These are phyloP conservation scores for Fusarium brachygibbosum DNA, from an alignment of 2,329 filamentous ascomycete genomes.

Conservation along the genomic window DNA sequence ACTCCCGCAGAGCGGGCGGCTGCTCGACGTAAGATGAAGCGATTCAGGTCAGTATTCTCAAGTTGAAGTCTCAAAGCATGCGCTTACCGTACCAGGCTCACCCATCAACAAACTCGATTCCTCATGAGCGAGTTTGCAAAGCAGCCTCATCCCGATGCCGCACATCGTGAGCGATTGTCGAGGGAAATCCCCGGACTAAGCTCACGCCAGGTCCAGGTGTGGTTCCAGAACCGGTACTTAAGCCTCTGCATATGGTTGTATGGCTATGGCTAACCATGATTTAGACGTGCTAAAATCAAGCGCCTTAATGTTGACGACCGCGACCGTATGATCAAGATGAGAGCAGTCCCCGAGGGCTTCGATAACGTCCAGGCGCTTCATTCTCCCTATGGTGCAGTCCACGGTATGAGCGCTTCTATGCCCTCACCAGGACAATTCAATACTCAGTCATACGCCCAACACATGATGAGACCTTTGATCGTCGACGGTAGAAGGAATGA, in stretches of 20 bases:
- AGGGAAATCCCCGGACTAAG: slow-evolving; percentile 92
- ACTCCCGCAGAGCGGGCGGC: slow-evolving; percentile 70
- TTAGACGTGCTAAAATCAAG: slow-evolving; percentile 78
- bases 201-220: slow-evolving; percentile 94
- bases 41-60: slow-evolving; percentile 74
- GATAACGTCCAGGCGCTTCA: slow-evolving; percentile 78
- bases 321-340: slow-evolving; percentile 79
- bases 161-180: slow-evolving; percentile 87
- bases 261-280: slow-evolving; percentile 27
- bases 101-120: slow-evolving; percentile 96
- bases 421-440: slow-evolving; percentile 64
- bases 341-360: slow-evolving; percentile 77
- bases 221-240: slow-evolving; percentile 94
- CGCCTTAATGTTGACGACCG: slow-evolving; percentile 77
- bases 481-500: slow-evolving; percentile 76
- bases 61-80: not conserved
- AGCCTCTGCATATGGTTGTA: not conserved
- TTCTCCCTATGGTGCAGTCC: slow-evolving; percentile 74
- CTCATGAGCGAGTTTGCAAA: slow-evolving; percentile 97
- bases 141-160: slow-evolving; percentile 93
- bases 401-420: slow-evolving; percentile 63
- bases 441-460: slow-evolving; percentile 66
- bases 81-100: slow-evolving; percentile 73
- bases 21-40: slow-evolving; percentile 78
- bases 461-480: slow-evolving; percentile 76